Conservation (phyloP, 345 rosid genomes). For the Salix brachista region DNA sequence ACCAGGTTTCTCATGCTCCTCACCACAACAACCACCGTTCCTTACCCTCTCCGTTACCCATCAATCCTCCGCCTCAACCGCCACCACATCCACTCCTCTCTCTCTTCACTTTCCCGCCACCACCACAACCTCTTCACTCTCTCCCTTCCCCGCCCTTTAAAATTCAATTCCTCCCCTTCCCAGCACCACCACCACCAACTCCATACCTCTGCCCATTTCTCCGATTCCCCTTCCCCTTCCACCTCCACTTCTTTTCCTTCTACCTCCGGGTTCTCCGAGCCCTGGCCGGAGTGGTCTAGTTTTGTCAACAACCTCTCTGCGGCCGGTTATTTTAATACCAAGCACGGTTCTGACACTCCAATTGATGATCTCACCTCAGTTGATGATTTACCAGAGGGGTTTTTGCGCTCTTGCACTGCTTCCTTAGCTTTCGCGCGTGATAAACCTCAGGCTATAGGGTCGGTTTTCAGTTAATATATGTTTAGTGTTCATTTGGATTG, state of each 20-base stretch:
- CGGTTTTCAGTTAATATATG: not conserved
- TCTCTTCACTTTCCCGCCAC: constrained; percentile 2
- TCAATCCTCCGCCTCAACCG: constrained; percentile 30
- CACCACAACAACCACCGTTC: constrained; percentile 27
- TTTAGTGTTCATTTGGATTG: not conserved
- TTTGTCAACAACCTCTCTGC: constrained; percentile 9
- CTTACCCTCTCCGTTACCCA: constrained; percentile 34
- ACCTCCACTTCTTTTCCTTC: not conserved
- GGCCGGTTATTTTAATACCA: constrained; percentile 9
- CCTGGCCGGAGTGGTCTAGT: constrained; percentile 22
- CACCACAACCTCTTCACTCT: constrained; percentile 10
- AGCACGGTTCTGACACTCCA: constrained; percentile 1
- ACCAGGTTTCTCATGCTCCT: constrained; percentile 60
- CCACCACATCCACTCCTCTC: constrained; percentile 15
- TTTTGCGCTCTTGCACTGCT: constrained; percentile 47
- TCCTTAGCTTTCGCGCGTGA: constrained; percentile 66
- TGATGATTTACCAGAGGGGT: constrained; percentile 44
- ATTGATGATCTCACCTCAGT: constrained; percentile 29
- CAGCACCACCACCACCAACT: not conserved
- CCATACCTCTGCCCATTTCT: constrained; percentile 22
- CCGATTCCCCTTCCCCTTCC: not conserved
- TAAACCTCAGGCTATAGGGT: constrained; percentile 55
- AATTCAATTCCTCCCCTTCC: not conserved
- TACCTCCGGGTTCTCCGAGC: constrained; percentile 13
- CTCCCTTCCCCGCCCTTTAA: constrained; percentile 13